These are phyloP conservation scores for Pleurozium schreberi DNA, from an alignment of 225 moss, liverwort and hornwort species.

Conservation along the genomic window DNA sequence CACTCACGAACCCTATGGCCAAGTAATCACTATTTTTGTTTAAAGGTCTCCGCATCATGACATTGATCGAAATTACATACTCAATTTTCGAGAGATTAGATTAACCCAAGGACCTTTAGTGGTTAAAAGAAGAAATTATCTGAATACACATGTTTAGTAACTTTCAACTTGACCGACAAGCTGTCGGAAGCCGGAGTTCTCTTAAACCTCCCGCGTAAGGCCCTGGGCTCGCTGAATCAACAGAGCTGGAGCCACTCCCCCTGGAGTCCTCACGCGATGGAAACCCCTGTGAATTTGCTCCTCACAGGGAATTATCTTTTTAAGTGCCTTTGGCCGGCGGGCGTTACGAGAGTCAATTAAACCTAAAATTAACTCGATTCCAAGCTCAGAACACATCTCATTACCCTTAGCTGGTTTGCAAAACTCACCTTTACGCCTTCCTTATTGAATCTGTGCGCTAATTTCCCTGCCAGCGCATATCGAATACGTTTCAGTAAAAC, in stretches of 20 bases:
- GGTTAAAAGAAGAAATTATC: not conserved
- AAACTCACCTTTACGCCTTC: slow-evolving; percentile 62
- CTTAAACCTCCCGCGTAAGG: not conserved
- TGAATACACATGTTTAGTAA: not conserved
- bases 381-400: not conserved
- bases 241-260: not conserved
- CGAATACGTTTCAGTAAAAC: not conserved
- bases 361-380: not conserved
- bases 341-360: not conserved
- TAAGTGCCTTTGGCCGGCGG: not conserved
- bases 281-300: not conserved
- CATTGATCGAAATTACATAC: not conserved
- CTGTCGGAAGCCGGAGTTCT: not conserved
- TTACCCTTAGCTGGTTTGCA: not conserved
- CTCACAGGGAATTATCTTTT: not conserved
- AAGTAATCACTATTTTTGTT: not conserved
- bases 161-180: not conserved
- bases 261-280: not conserved
- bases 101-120: not conserved
- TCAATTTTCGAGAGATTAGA: not conserved
- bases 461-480: slow-evolving; percentile 56
- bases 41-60: not conserved
- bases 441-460: slow-evolving; percentile 91
- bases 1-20: not conserved
- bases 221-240: not conserved